phyloP scores from a whole-genome alignment of 345 rosid genomes.

The Abelmoschus esculentus region DNA sequence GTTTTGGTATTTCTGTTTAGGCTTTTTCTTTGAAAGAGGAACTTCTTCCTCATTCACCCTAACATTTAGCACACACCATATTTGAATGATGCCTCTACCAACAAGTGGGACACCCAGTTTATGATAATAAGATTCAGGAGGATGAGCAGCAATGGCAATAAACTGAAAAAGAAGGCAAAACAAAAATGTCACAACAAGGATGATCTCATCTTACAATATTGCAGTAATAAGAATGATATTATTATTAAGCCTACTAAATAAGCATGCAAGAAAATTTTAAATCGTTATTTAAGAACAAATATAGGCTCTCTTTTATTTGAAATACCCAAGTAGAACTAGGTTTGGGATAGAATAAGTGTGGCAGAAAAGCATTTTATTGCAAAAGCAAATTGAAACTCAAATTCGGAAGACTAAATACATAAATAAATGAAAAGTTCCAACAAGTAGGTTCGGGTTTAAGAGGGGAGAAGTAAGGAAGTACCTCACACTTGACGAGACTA shows the following conservation, averaged over 20 bases:
- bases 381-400: neutral
- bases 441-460: neutral
- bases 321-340: neutral
- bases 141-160: conserved; percentile 89
- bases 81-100: conserved; percentile 85
- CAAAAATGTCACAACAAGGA: neutral
- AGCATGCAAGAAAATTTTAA: neutral
- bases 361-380: neutral
- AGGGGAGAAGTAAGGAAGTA: conserved; percentile 14
- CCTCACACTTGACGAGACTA: conserved; percentile 57
- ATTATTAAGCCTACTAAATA: neutral
- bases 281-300: neutral
- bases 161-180: conserved; percentile 37
- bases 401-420: neutral
- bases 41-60: conserved; percentile 23
- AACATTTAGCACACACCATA: conserved; percentile 65
- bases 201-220: conserved; percentile 3
- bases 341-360: neutral
- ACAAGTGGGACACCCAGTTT: conserved; percentile 55
- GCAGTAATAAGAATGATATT: neutral
- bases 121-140: conserved; percentile 71
- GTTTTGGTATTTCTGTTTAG: conserved; percentile 15
- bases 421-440: neutral
- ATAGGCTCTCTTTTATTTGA: neutral
- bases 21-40: conserved; percentile 16